phyloP scores from a whole-genome alignment of 1,284 basidiomycete genomes.

The Rhodotorula sp. region DNA sequence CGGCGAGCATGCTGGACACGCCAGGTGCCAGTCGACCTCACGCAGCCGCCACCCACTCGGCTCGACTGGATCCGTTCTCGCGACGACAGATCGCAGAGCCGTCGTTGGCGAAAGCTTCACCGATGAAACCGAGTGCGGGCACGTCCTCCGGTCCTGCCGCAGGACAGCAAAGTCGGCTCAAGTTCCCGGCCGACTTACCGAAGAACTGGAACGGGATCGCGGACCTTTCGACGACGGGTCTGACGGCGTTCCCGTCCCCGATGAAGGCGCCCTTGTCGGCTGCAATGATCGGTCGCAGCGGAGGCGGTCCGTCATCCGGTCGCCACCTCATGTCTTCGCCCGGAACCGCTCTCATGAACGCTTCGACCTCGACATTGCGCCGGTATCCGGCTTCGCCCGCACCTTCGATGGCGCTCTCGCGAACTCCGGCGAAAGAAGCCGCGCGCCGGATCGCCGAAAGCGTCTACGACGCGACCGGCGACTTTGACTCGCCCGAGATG shows the following conservation, averaged over 20 bases:
- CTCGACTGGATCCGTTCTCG: conserved; percentile 39
- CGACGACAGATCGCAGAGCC: conserved; percentile 27
- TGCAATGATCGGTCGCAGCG: background rate
- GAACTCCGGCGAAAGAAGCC: conserved; percentile 36
- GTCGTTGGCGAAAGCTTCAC: background rate
- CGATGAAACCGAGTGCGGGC: conserved; percentile 5
- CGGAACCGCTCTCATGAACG: background rate
- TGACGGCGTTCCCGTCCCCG: conserved; percentile 37
- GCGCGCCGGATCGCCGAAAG: conserved; percentile 27
- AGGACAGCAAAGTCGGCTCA: background rate
- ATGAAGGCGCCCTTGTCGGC: conserved; percentile 18
- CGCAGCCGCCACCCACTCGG: conserved; percentile 27
- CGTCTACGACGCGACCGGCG: conserved; percentile 32
- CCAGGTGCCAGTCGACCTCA: conserved; percentile 1
- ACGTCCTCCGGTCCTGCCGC: conserved; percentile 21
- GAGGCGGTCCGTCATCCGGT: background rate
- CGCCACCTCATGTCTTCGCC: conserved; percentile 11
- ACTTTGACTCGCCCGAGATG: conserved; percentile 26
- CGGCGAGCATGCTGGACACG: background rate
- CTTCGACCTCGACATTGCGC: background rate
- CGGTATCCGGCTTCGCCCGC: conserved; percentile 1
- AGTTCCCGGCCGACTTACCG: conserved; percentile 34
- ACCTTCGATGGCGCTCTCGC: conserved; percentile 5
- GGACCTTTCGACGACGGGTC: conserved; percentile 33
- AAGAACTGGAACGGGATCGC: conserved; percentile 43